These are phyloP conservation scores for Talaromyces atroroseus DNA, from an alignment of 2,329 filamentous ascomycete species.

Conservation along the genomic window DNA sequence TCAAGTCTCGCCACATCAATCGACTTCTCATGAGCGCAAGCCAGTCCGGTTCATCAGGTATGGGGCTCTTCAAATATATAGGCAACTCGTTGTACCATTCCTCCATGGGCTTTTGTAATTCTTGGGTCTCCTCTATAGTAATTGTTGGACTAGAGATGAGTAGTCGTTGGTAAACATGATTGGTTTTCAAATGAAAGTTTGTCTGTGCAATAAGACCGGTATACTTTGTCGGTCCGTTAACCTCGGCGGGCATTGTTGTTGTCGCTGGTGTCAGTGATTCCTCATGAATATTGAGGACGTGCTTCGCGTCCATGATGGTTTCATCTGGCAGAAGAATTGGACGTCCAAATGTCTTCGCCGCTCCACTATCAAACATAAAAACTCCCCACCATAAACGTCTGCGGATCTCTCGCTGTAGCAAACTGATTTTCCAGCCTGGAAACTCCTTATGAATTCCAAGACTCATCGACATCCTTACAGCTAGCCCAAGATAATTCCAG, in stretches of 20 bases:
- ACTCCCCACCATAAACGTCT: slow-evolving; percentile 39
- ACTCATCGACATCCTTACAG: slow-evolving; percentile 47
- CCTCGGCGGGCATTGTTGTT: slow-evolving; percentile 32
- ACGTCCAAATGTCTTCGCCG: slow-evolving; percentile 47
- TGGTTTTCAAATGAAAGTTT: slow-evolving; percentile 40
- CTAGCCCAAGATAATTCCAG: slow-evolving; percentile 46
- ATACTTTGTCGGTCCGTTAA: slow-evolving; percentile 38
- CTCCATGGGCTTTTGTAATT: slow-evolving; percentile 38
- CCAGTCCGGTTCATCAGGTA: slow-evolving; percentile 29
- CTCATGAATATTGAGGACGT: slow-evolving; percentile 43
- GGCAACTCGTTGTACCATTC: slow-evolving; percentile 40
- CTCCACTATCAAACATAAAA: slow-evolving; percentile 47
- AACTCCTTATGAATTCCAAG: slow-evolving; percentile 49
- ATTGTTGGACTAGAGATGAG: slow-evolving; percentile 40
- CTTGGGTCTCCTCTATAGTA: slow-evolving; percentile 37
- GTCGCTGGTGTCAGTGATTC: slow-evolving; percentile 35
- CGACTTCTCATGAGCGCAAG: slow-evolving; percentile 36
- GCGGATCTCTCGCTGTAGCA: slow-evolving; percentile 38
- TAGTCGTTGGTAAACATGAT: slow-evolving; percentile 40
- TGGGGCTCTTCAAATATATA: slow-evolving; percentile 34
- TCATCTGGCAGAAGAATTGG: slow-evolving; percentile 43
- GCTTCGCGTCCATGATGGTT: slow-evolving; percentile 40
- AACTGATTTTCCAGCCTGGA: slow-evolving; percentile 41
- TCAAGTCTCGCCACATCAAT: slow-evolving; percentile 41
- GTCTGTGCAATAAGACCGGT: slow-evolving; percentile 39